Base-by-base conservation (phyloP, 768 basidiomycete genomes). In the Cyclocybe aegerita region DNA sequence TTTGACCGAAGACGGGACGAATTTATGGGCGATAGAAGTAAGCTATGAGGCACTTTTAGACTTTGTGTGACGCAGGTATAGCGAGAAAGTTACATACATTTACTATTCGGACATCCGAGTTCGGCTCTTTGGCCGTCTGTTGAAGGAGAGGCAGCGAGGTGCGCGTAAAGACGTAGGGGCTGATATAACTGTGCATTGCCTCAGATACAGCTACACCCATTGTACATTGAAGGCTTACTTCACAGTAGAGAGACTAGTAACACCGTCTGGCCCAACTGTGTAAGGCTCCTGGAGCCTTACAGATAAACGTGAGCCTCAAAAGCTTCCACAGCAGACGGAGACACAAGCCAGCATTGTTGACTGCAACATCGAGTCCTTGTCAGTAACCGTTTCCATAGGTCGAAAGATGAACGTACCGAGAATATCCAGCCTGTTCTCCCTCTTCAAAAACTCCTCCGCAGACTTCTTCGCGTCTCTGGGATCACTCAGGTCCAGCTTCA, bases 81-180 rank as follows among this genome's bases (percentile, higher is more conserved):
- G 23, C 23, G 23, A 23, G 5, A 5, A n/a, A n/a, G n/a, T n/a
- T n/a, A 1, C 23, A 5, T 23, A 23, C 23, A 1, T 23, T 70
- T 1, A 83, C 70, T 9, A 84, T 63, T 12, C 82, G 75, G 29
- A 82, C 82, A 47, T 84, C 82, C 2, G 75, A 66, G 9, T 61
- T 67, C 1, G 71, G 62, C 37, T 70, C 60, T 10, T 67, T 50
- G 0, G 76, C 72, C 0, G 82, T 82, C 39, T 65, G 60, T 42
- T 68, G 64, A 39, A 83, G 47, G 8, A 82, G 52, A 2, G 82
- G 78, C 17, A 82, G 65, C 2, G 84, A 68, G 9, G 72, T 65
- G 14, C 67, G 64, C 9, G 77, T 81, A 50, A 83, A 69, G 4
- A 73, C 68, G 49, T 77, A 76, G 0, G 74, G 73, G 29, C 74